Conservation (phyloP, 2,329 filamentous ascomycete genomes). For the Botryotinia calthae region DNA sequence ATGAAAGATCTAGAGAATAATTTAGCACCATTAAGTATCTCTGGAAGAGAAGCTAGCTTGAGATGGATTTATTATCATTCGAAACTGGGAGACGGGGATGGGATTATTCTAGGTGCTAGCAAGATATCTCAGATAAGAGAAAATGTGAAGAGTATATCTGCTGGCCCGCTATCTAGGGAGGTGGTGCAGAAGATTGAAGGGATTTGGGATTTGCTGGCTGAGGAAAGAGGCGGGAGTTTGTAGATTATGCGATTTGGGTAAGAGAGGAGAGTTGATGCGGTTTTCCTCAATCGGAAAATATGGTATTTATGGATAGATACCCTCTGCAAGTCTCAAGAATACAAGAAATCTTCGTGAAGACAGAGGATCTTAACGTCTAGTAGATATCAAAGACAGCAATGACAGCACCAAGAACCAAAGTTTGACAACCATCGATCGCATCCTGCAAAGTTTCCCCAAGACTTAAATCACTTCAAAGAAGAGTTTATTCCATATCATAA, state of each 20-base stretch:
- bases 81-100: background rate
- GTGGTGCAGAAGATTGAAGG: background rate
- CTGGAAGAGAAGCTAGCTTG: background rate
- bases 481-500: fast-evolving
- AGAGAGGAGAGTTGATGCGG: background rate
- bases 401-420: too few species aligned
- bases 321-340: background rate
- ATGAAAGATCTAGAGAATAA: background rate
- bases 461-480: background rate
- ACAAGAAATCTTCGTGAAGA: background rate
- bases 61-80: constrained; percentile 5
- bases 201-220: background rate
- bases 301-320: background rate
- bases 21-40: background rate
- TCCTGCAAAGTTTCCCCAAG: background rate
- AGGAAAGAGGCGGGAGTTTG: background rate
- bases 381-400: background rate
- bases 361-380: background rate
- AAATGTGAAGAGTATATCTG: background rate
- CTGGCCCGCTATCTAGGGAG: background rate
- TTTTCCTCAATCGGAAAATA: background rate
- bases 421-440: background rate
- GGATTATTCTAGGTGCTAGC: background rate
- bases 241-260: background rate
- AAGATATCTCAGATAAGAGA: background rate